Base-by-base conservation (phyloP, 176 grass and related monocot species). In the Aegilops bicornis region DNA sequence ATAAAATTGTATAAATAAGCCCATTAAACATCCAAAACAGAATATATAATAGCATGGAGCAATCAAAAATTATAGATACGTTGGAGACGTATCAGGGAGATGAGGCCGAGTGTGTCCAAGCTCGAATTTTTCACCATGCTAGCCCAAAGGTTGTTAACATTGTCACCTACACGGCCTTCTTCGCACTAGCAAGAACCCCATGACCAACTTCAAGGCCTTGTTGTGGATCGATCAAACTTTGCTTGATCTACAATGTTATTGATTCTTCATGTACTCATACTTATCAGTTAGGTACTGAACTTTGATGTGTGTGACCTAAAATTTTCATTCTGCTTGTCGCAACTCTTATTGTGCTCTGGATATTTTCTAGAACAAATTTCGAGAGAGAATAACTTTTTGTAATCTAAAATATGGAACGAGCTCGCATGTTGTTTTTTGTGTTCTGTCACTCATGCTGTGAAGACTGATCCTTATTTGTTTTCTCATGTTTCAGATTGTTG, bases 111-210 rank as follows among this genome's bases (percentile, higher is more conserved):
- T 79, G 84, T 87, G 86, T 48, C 84, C 40, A 95, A 91, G 77
- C 89, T 93, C 35, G 89, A 89, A 22, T 77, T 87, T 27, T 83
- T 86, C 0, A 80, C 91, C 43, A 84, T 93, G 29, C 85, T 93
- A 70, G 81, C 91, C n/a, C 91, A 89, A 80, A 81, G 84, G 20
- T 63, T 93, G 56, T 93, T 95, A 89, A 95, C 59, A 77, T 86
- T 24, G 73, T 83, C 70, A 95, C 89, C 69, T 93, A 93, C 84
- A 95, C 89, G 50, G 27, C 78, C 39, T 95, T 93, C 82, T 95
- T 91, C 47, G 68, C 81, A 95, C 91, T 11, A 87, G 81, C 60
- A 91, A 91, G 58, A 95, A 95, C 65, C 84, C 89, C 7, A 89
- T 78, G 1, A 81, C 89, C n/a, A 91, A 89, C 83, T 61, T 95